Percentiles rank a stretch among this genome's conserved stretches.
Conservation (phyloP, 1,139 yeast species). For the Arxiozyma bovina region DNA sequence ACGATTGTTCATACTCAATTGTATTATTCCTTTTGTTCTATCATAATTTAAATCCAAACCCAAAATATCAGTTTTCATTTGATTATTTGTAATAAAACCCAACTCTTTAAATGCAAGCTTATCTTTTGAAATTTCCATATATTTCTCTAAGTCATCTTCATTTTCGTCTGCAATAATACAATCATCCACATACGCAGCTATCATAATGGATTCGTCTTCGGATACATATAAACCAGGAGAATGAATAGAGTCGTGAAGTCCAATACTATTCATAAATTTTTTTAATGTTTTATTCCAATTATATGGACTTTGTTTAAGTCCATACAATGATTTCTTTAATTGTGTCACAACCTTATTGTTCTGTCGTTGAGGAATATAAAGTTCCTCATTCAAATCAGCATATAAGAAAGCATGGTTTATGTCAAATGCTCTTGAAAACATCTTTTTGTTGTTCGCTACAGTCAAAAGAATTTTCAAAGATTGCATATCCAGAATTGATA, state of each 20-base stretch:
- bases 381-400: constrained; percentile 5
- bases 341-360: not conserved
- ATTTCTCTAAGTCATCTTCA: constrained; percentile 1
- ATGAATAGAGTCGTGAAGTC: constrained; percentile 1
- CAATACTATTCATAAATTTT: constrained; percentile 2
- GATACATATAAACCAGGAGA: constrained; percentile 5
- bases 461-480: constrained; percentile 5
- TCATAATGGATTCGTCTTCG: not conserved
- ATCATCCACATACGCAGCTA: constrained; percentile 6
- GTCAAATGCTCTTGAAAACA: constrained; percentile 2
- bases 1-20: not conserved
- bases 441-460: constrained; percentile 5
- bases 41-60: constrained; percentile 7
- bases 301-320: constrained; percentile 5
- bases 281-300: constrained; percentile 6
- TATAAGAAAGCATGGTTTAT: constrained; percentile 6
- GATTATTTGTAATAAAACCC: constrained; percentile 1
- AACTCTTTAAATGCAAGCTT: constrained; percentile 5
- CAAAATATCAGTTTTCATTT: constrained; percentile 4
- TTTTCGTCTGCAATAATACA: constrained; percentile 4
- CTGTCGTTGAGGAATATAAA: constrained; percentile 3
- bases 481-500: not conserved
- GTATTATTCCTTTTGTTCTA: not conserved
- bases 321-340: constrained; percentile 6
- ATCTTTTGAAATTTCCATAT: not conserved